Evolutionary conservation across 176 grass and related monocot genomes (phyloP).

Genomic region (Oryza punctata): DNA sequence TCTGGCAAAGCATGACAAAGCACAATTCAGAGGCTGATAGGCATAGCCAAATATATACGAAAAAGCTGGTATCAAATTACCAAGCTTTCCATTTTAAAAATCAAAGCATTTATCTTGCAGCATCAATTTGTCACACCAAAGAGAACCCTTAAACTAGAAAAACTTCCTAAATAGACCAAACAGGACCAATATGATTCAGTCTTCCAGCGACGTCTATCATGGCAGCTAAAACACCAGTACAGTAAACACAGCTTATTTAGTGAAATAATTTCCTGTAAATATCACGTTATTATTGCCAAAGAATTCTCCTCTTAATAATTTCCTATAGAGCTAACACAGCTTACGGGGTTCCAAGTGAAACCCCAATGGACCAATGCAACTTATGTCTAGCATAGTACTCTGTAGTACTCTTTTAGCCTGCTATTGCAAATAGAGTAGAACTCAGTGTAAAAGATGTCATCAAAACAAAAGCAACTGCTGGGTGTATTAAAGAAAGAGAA

Average conservation of each 20-base stretch:
- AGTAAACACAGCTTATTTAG: neutral
- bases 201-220: neutral
- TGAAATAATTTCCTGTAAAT: neutral
- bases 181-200: neutral
- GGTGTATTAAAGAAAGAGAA: constrained; percentile 14
- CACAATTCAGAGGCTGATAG: constrained; percentile 14
- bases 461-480: constrained; percentile 17
- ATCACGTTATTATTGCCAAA: neutral
- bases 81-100: neutral
- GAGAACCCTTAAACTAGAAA: constrained; percentile 17
- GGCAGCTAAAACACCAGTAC: neutral
- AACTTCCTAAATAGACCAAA: neutral
- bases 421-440: constrained; percentile 23
- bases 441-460: constrained; percentile 1
- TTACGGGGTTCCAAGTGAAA: neutral
- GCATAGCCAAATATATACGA: neutral
- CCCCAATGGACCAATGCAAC: neutral
- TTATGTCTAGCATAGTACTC: neutral
- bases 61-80: constrained; percentile 6
- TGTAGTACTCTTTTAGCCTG: neutral
- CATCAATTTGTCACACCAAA: neutral
- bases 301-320: neutral
- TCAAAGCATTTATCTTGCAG: neutral
- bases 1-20: constrained; percentile 42
- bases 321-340: neutral